phyloP scores from a whole-genome alignment of 805 yeast genomes.

The Ogataea zsoltii region DNA sequence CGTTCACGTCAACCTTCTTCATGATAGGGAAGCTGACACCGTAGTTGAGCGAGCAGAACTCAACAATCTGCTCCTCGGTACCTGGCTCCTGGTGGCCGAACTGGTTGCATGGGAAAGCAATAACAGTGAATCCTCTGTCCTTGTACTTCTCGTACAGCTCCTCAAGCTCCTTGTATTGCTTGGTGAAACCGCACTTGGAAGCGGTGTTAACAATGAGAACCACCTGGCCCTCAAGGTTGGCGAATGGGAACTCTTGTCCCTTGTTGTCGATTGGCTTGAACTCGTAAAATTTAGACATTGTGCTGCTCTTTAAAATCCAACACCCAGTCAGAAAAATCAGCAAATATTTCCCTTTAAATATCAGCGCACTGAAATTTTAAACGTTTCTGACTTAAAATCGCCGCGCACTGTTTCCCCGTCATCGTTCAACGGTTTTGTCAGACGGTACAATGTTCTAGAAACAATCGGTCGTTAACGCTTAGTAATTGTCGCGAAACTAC shows the following conservation, averaged over 20 bases:
- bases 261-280: constrained; percentile 63
- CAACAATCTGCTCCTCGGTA: constrained; percentile 63
- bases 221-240: constrained; percentile 71
- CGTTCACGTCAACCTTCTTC: constrained; percentile 88
- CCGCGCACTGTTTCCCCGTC: too few relatives aligned
- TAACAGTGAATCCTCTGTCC: constrained; percentile 60
- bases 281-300: constrained; percentile 64
- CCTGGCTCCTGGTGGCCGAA: constrained; percentile 82
- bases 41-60: constrained; percentile 75
- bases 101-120: constrained; percentile 93
- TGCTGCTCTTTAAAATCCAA: not conserved
- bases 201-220: constrained; percentile 87
- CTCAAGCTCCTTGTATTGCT: constrained; percentile 76
- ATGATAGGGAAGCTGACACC: constrained; percentile 91
- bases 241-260: constrained; percentile 60
- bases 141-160: constrained; percentile 63
- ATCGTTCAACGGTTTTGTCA: not conserved
- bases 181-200: constrained; percentile 77
- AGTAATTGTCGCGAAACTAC: not conserved
- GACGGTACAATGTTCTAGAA: not conserved
- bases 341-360: not conserved
- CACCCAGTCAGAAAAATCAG: not conserved
- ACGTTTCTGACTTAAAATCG: too few relatives aligned
- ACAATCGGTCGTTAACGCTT: not conserved
- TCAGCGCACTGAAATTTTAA: not conserved